A percentile compares a stretch with the other conserved stretches of the same genome.
Evolutionary conservation across 202 grass and related monocot species (phyloP).

Genomic region (Cymbopogon flexuosus): DNA sequence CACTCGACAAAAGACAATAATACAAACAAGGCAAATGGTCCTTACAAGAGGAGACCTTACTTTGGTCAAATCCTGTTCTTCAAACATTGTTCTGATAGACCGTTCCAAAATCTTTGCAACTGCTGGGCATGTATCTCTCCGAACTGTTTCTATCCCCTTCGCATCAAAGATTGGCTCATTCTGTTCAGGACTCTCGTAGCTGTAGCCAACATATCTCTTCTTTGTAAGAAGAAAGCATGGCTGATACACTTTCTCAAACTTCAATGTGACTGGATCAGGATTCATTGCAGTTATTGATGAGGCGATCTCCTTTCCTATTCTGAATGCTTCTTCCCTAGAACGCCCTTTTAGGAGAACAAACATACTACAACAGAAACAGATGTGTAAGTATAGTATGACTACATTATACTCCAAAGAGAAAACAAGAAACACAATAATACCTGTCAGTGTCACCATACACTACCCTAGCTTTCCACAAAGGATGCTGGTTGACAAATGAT

Average conservation of each 20-base stretch:
- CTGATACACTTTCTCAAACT: conserved; percentile 87
- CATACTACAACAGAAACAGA: conserved; percentile 51
- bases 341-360: conserved; percentile 95
- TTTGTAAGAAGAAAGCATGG: conserved; percentile 97
- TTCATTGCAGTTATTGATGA: conserved; percentile 70
- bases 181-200: conserved; percentile 81
- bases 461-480: conserved; percentile 81
- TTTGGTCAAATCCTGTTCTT: conserved; percentile 66
- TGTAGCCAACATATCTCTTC: conserved; percentile 96
- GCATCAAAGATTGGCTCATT: conserved; percentile 74
- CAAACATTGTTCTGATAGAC: conserved; percentile 87
- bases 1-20: background rate
- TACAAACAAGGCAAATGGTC: conserved; percentile 20
- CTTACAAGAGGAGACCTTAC: conserved; percentile 36
- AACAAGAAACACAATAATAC: conserved; percentile 40
- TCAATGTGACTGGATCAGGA: conserved; percentile 79
- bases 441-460: conserved; percentile 99
- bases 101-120: conserved; percentile 90
- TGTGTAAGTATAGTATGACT: conserved; percentile 7
- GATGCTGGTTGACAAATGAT: conserved; percentile 80
- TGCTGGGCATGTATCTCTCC: conserved; percentile 81
- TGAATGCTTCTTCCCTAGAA: conserved; percentile 74
- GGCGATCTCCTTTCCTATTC: conserved; percentile 92
- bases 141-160: conserved; percentile 89
- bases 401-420: conserved; percentile 16